Base-by-base conservation (phyloP, 257 asterid genomes). In the Nicotiana undulata region DNA sequence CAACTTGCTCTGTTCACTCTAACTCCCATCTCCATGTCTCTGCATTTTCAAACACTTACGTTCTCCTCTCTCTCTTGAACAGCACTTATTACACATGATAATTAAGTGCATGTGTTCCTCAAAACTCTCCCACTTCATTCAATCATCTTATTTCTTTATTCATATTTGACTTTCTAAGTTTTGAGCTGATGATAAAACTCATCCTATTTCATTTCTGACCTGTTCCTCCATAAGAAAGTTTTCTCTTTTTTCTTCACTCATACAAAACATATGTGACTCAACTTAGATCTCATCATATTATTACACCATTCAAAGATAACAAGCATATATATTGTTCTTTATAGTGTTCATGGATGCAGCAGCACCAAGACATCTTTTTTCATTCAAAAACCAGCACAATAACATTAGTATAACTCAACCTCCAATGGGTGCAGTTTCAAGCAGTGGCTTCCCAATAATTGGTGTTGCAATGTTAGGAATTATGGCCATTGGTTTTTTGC, bases 381-480 rank as follows among this genome's bases (percentile, higher is more conserved):
- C 85, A 76, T 75, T 84, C 88, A 82, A 65, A 58, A 65, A 60
- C 81, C 90, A 84, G 9, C 88, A 80, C 13, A 20, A 6, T 4
- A 65, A 82, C 59, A 40, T 84, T 53, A 82, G 40, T 59, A 32
- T 3, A 6, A 8, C 78, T 7, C 88, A 81, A 20, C 76, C 92
- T 17, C 88, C 96, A 6, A 79, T 84, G 40, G 68, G 32, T 59
- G 68, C 83, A 3, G 70, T 82, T 61, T 68, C 92, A 26, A 85
- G 82, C 85, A 64, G 82, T 72, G 90, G 96, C 1, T 90, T 94
- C 76, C 98, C 97, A n/a, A 87, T 94, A 76, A 55, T 94, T 51
- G 96, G 94, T 10, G 70, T 94, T 18, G 93, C 94, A 0, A 80
- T 90, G 10, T 20, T 94, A 51, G 97, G 97, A 80, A 92, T 94